Conservation (phyloP, 768 basidiomycete species). For the Suillus weaverae region DNA sequence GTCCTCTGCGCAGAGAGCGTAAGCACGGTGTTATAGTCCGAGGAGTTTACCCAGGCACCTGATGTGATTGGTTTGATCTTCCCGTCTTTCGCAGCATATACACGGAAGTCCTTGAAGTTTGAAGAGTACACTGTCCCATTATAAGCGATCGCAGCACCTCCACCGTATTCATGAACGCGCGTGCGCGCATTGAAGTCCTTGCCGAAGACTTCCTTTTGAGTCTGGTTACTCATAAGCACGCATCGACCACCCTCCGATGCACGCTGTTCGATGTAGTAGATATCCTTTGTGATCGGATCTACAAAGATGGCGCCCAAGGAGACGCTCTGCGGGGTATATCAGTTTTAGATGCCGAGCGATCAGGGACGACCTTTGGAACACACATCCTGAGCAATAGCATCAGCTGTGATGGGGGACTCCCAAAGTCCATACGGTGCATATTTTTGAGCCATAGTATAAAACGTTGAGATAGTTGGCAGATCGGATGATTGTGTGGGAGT, state of each 20-base stretch:
- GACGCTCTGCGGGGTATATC: constrained; percentile 25
- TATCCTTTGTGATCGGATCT: constrained; percentile 43
- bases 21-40: neutral
- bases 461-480: too few species aligned
- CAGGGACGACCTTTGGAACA: constrained; percentile 19
- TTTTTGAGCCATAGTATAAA: constrained; percentile 15
- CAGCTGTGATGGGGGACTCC: constrained; percentile 56
- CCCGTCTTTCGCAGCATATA: constrained; percentile 44
- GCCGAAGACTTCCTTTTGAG: constrained; percentile 50
- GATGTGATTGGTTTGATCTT: constrained; percentile 47
- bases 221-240: constrained; percentile 55
- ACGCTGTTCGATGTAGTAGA: constrained; percentile 62
- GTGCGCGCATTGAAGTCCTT: constrained; percentile 56
- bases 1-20: neutral
- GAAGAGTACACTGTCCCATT: constrained; percentile 59
- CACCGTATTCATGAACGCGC: constrained; percentile 72
- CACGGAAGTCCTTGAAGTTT: constrained; percentile 49
- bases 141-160: constrained; percentile 55
- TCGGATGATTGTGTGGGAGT: neutral
- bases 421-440: constrained; percentile 62
- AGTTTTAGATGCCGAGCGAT: neutral
- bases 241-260: constrained; percentile 55
- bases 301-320: constrained; percentile 47
- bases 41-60: constrained; percentile 38
- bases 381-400: constrained; percentile 49